phyloP scores from a whole-genome alignment of 1,284 basidiomycete species.

The Rhodotorula glutinis region DNA sequence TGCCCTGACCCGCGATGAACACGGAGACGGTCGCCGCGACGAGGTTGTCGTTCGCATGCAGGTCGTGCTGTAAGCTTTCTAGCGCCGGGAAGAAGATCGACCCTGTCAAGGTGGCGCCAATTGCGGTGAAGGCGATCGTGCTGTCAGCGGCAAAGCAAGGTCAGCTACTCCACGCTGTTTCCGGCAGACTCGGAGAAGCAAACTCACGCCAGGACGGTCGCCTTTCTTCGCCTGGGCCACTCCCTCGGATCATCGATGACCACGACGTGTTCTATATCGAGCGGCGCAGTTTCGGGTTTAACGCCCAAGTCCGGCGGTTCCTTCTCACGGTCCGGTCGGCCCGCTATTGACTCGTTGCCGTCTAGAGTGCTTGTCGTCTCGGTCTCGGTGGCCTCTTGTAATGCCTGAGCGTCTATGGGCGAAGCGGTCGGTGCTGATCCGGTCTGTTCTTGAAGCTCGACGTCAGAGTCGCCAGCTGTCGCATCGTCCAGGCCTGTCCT shows the following conservation, averaged over 20 bases:
- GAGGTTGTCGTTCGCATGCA: slow-evolving; percentile 55
- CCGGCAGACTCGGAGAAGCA: too few species aligned
- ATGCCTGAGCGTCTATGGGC: too few species aligned
- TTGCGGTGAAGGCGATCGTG: slow-evolving; percentile 20
- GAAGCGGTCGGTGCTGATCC: too few species aligned
- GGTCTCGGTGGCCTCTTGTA: too few species aligned
- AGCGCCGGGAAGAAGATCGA: slow-evolving; percentile 58
- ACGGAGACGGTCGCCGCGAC: slow-evolving; percentile 70
- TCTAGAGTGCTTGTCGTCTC: too few species aligned
- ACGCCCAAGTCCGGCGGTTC: neutral
- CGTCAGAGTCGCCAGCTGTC: too few species aligned
- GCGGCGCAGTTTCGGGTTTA: slow-evolving; percentile 8
- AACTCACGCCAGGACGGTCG: slow-evolving; percentile 52
- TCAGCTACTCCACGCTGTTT: neutral
- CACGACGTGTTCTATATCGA: slow-evolving; percentile 64
- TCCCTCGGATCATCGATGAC: slow-evolving; percentile 73
- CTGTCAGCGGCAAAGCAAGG: neutral
- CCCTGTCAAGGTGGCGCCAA: slow-evolving; percentile 58
- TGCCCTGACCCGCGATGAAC: slow-evolving; percentile 76
- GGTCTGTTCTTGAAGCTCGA: too few species aligned
- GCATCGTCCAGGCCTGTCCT: too few species aligned
- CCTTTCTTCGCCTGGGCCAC: slow-evolving; percentile 68
- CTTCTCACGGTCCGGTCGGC: neutral
- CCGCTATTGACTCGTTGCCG: neutral
- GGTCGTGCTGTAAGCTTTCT: slow-evolving; percentile 38